Evolutionary conservation across 441 rosid genomes (phyloP).

Genomic region (Macaranga tanarius): DNA sequence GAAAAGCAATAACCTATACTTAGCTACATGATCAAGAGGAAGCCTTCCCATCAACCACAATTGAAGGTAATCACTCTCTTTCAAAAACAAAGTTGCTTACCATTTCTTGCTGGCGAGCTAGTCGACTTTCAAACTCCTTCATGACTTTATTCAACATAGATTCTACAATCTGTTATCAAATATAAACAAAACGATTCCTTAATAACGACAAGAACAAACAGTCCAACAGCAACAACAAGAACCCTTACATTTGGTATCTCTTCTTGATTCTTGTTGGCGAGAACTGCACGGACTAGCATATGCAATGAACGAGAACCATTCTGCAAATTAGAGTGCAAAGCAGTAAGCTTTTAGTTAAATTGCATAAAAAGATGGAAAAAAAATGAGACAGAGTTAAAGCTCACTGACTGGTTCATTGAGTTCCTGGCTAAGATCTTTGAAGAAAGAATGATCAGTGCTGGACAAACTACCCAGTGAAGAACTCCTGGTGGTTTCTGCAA

Average conservation of each 20-base stretch:
- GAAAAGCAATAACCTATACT: slow-evolving; percentile 8
- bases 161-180: slow-evolving; percentile 68
- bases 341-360: not conserved
- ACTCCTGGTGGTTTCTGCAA: slow-evolving; percentile 65
- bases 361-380: slow-evolving; percentile 13
- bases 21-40: not conserved
- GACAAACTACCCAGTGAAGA: slow-evolving; percentile 42
- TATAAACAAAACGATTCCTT: slow-evolving; percentile 6
- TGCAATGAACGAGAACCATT: slow-evolving; percentile 49
- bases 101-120: slow-evolving; percentile 55
- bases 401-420: slow-evolving; percentile 62
- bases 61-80: not conserved
- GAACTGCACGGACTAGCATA: slow-evolving; percentile 56
- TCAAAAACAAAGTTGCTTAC: slow-evolving; percentile 39
- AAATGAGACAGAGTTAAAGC: slow-evolving; percentile 22
- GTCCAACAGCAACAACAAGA: slow-evolving; percentile 12
- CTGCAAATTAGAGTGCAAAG: slow-evolving; percentile 39
- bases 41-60: not conserved
- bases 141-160: slow-evolving; percentile 75
- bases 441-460: slow-evolving; percentile 37
- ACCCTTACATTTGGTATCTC: slow-evolving; percentile 74
- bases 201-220: slow-evolving; percentile 16
- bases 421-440: slow-evolving; percentile 38
- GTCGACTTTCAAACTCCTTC: slow-evolving; percentile 78
- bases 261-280: slow-evolving; percentile 68